Evolutionary conservation across 2,329 filamentous ascomycete genomes (phyloP), one percentile per base, ranked within the genome.

Genomic region (Blumeria hordei): DNA sequence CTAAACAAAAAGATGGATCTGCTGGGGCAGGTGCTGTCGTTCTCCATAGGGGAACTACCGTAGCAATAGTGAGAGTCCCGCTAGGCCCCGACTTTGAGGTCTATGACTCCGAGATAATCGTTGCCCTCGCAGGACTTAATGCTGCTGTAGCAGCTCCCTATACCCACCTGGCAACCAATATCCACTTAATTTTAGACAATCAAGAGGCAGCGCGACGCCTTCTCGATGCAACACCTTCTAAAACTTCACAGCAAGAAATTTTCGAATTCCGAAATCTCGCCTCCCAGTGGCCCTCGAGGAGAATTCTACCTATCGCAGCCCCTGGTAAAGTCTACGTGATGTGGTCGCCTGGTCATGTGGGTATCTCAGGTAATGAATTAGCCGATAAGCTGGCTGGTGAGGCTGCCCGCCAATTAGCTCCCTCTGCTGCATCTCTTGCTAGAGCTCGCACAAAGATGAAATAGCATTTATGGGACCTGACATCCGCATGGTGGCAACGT

Each of bases 351-450:
- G 47, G 47, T 9, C 47, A 51, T 35, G 47, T 51, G 8, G 47
- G 47, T 10, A 51, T 51, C 47, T 33, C 21, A 34, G 47, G 47
- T 34, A 51, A 51, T 51, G 47, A 51, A n/a, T n/a, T 49, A 49
- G 47, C 47, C 21, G 28, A 50, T 14, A 50, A 50, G 47, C 18
- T 50, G 47, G 47, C 47, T 50, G 47, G 47, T 11, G 47, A 50
- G 47, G 47, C 28, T 5, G 47, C 44, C 47, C 12, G 47, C 47
- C 47, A 33, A 50, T 28, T 32, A 32, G 47, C 47, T 50, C 47
- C 47, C 21, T 32, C 47, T 34, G 21, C 8, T n/a, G 47, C 47
- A 50, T 50, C 47, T 50, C 47, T 34, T 32, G 47, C 18, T 34
- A 32, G n/a, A n/a, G n/a, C n/a, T n/a, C n/a, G n/a, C n/a, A 12